Evolutionary conservation across 176 grass and related monocot species (phyloP).

Genomic region (Juncus inflexus): DNA sequence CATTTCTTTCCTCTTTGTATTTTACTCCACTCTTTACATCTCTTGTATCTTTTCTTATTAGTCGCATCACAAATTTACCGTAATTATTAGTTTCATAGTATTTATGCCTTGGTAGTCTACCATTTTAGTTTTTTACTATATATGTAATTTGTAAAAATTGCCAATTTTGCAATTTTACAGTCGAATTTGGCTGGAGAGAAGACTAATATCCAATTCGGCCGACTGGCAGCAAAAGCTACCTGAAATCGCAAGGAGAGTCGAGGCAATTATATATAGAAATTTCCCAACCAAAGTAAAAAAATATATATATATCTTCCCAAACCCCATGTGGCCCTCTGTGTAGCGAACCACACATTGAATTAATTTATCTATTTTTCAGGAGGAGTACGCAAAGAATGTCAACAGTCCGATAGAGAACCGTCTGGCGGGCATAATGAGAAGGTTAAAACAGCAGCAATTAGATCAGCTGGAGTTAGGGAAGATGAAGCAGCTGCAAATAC

Average conservation of each 20-base stretch:
- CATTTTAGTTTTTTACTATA: too few relatives aligned
- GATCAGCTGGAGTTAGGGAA: conserved; percentile 22
- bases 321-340: too few relatives aligned
- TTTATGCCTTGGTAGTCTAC: too few relatives aligned
- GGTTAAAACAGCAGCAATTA: conserved; percentile 41
- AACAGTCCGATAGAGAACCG: conserved; percentile 37
- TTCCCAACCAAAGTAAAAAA: conserved; percentile 45
- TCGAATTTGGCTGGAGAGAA: conserved; percentile 33
- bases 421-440: conserved; percentile 36
- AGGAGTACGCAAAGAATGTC: conserved; percentile 63
- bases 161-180: conserved; percentile 18
- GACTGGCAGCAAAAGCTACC: conserved; percentile 33
- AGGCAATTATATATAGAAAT: conserved; percentile 44
- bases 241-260: conserved; percentile 35
- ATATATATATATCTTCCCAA: too few relatives aligned
- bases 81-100: too few relatives aligned
- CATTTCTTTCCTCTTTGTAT: too few relatives aligned
- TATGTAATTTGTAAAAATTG: too few relatives aligned
- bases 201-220: background rate
- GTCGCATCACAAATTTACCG: too few relatives aligned
- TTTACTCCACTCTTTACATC: too few relatives aligned
- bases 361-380: conserved; percentile 45
- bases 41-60: too few relatives aligned
- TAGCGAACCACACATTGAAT: too few relatives aligned
- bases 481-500: conserved; percentile 36